A percentile compares a stretch with the other conserved stretches of the same genome.
Conservation (phyloP, 805 yeast species). For the Ogataea ganodermae region DNA sequence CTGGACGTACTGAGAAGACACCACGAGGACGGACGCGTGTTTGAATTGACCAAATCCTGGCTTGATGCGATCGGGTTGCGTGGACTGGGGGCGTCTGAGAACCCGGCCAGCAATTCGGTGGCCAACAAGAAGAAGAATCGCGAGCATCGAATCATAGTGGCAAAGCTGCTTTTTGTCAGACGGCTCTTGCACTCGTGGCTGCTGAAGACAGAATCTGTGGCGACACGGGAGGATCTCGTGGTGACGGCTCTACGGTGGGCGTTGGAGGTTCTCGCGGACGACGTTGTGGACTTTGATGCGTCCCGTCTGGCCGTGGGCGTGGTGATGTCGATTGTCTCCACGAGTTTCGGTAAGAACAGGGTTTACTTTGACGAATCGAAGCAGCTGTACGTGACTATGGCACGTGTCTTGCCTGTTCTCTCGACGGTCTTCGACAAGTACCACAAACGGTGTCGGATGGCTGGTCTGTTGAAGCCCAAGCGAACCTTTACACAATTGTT, state of each 20-base stretch:
- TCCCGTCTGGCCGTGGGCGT: constrained; percentile 65
- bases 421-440: constrained; percentile 52
- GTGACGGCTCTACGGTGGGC: constrained; percentile 55
- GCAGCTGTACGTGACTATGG: constrained; percentile 45
- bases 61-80: constrained; percentile 57
- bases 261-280: constrained; percentile 55
- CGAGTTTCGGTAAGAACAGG: constrained; percentile 26
- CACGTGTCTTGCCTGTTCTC: constrained; percentile 56
- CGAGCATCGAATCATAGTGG: constrained; percentile 55
- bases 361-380: constrained; percentile 34
- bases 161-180: constrained; percentile 62
- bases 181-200: constrained; percentile 49
- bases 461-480: constrained; percentile 49
- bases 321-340: constrained; percentile 48
- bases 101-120: constrained; percentile 29
- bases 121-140: constrained; percentile 43
- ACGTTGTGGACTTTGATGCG: constrained; percentile 54
- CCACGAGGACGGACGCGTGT: constrained; percentile 41
- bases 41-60: constrained; percentile 45
- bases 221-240: constrained; percentile 42
- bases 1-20: constrained; percentile 44
- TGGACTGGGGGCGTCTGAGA: constrained; percentile 50
- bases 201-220: constrained; percentile 25
- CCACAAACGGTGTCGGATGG: constrained; percentile 49
- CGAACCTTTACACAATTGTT: constrained; percentile 69